Evolutionary conservation across 805 yeast genomes (phyloP).

Genomic region (Wickerhamiella azymoides): DNA sequence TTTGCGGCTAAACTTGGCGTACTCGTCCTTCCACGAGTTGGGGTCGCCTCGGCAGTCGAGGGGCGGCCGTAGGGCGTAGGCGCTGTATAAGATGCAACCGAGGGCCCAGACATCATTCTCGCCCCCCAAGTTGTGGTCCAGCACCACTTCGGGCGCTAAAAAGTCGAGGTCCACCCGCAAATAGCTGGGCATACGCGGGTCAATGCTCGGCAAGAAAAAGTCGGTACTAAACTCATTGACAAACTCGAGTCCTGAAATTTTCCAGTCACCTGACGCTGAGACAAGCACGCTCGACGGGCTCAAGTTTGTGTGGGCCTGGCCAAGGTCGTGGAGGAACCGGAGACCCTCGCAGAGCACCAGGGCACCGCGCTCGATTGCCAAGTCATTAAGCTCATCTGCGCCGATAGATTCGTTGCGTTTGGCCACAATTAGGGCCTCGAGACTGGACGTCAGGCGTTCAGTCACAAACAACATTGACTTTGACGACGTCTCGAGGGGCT

Average conservation of each 20-base stretch:
- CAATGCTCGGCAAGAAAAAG: constrained; percentile 57
- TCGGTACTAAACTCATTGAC: constrained; percentile 34
- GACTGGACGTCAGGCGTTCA: constrained; percentile 53
- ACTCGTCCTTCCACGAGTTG: constrained; percentile 35
- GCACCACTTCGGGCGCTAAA: constrained; percentile 71
- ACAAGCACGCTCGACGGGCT: constrained; percentile 67
- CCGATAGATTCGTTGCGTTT: constrained; percentile 22
- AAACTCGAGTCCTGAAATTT: constrained; percentile 61
- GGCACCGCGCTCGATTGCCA: constrained; percentile 67
- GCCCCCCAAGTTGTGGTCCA: constrained; percentile 47
- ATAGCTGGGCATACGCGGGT: constrained; percentile 61
- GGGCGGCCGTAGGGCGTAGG: constrained; percentile 41
- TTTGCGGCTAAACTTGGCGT: constrained; percentile 25
- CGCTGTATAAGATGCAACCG: constrained; percentile 59
- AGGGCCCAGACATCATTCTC: constrained; percentile 75
- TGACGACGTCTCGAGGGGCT: constrained; percentile 80
- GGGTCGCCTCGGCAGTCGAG: constrained; percentile 41
- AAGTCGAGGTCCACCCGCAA: constrained; percentile 58
- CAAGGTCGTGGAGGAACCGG: constrained; percentile 64
- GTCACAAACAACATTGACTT: constrained; percentile 68
- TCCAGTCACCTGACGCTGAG: constrained; percentile 82
- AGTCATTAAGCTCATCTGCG: constrained; percentile 47
- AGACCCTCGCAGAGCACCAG: constrained; percentile 65
- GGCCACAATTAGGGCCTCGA: constrained; percentile 32
- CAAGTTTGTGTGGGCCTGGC: constrained; percentile 61